Conservation (phyloP, 75 land plant genomes). For the Picea sitchensis region DNA sequence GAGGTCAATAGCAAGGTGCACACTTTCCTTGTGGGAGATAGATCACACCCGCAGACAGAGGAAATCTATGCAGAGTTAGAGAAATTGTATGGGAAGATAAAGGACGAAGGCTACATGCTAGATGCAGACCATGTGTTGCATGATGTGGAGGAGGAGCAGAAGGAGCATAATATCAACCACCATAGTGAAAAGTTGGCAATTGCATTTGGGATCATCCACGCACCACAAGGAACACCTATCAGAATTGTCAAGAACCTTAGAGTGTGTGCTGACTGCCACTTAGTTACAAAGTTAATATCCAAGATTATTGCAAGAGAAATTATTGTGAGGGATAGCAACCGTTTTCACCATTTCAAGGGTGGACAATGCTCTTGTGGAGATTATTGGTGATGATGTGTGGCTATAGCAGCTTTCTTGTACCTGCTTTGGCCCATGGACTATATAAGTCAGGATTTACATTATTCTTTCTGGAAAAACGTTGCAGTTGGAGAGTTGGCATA, state of each 20-base stretch:
- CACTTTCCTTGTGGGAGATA: slow-evolving; percentile 3
- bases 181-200: slow-evolving; percentile 21
- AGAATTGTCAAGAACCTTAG: slow-evolving; percentile 18
- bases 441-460: too few relatives aligned
- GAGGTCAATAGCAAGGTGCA: not conserved
- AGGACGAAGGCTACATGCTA: slow-evolving; percentile 9
- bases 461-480: too few relatives aligned
- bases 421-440: too few relatives aligned
- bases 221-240: slow-evolving; percentile 4
- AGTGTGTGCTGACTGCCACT: slow-evolving; percentile 20
- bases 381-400: slow-evolving; percentile 4
- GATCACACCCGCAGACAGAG: not conserved
- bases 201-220: slow-evolving; percentile 14
- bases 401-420: too few relatives aligned
- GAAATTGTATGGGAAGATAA: slow-evolving; percentile 11
- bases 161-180: slow-evolving; percentile 3
- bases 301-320: slow-evolving; percentile 12
- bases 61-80: slow-evolving; percentile 8
- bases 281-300: slow-evolving; percentile 11
- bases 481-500: too few relatives aligned
- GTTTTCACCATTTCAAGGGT: slow-evolving; percentile 16
- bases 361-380: slow-evolving; percentile 16
- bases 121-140: slow-evolving; percentile 7
- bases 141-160: slow-evolving; percentile 9
- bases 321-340: slow-evolving; percentile 14